Evolutionary conservation across 2,329 filamentous ascomycete genomes (phyloP), one percentile per base, ranked within the genome.

Genomic region (Pleoardoris graminearum): DNA sequence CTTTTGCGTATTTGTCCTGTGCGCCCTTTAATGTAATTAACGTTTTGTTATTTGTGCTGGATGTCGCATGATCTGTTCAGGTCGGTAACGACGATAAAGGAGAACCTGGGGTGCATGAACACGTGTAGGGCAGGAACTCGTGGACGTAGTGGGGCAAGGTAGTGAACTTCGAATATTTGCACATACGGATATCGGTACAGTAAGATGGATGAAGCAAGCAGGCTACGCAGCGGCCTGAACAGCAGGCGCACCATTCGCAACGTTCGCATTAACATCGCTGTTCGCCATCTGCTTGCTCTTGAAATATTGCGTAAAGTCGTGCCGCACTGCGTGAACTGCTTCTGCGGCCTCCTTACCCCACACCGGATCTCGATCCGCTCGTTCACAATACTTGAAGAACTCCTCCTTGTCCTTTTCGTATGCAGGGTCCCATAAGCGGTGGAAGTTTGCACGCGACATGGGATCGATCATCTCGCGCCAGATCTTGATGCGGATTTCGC

Each of bases 381-480:
- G 61, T 11, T 67, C 61, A 32, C 68, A 70, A 60, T 70, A 63
- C 38, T 62, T 57, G 55, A 69, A 69, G 57, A 71, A 72, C 33
- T 70, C 59, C n/a, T 70, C 63, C 21, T 60, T 63, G 23, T 69
- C 67, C 47, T 66, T 54, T 32, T 61, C 54, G 17, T 38, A 49
- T 3, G 56, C 53, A 19, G 66, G 62, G 36, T 72, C 69, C 67
- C 68, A 72, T 5, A 72, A 59, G 3, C 68, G 66, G 30, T 70
- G 67, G 51, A 72, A 71, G 51, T 80, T 80, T 27, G 71, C 73
- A 29, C 75, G 69, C 4, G 68, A 71, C 61, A 71, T 64, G 14
- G 65, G 67, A 25, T 72, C 68, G 23, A 71, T 71, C 61, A 72
- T 65, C 3, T 71, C 68, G 50, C 61, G 57, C 67, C 67, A 72